Evolutionary conservation across 2,329 filamentous ascomycete species (phyloP).

Genomic region (Colletotrichum brevisporum): DNA sequence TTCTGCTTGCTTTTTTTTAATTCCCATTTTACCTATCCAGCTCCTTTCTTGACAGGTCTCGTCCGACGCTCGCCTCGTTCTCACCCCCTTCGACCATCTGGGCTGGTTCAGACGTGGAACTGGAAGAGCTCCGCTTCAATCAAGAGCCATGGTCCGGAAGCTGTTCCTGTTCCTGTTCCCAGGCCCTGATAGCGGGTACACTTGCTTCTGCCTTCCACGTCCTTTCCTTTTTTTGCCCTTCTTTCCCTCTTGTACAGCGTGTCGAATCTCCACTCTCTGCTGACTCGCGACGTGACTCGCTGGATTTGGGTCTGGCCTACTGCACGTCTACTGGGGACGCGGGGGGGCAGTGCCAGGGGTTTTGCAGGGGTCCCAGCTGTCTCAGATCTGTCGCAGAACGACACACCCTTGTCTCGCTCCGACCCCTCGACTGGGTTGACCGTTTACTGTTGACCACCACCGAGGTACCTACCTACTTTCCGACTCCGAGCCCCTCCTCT

Average conservation of each 20-base stretch:
- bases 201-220: not conserved
- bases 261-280: constrained; percentile 22
- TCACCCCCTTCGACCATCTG: not conserved
- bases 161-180: not conserved
- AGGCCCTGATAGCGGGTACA: constrained; percentile 6
- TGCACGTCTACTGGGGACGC: constrained; percentile 41
- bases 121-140: not conserved
- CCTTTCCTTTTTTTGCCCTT: constrained; percentile 1
- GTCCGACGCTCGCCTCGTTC: constrained; percentile 10
- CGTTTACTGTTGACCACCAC: constrained; percentile 24
- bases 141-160: constrained; percentile 30
- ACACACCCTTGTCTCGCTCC: constrained; percentile 43
- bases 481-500: not conserved
- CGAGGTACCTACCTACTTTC: not conserved
- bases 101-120: constrained; percentile 22
- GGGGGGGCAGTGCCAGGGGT: constrained; percentile 43
- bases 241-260: constrained; percentile 22
- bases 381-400: constrained; percentile 62
- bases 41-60: not conserved
- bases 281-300: constrained; percentile 40
- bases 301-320: constrained; percentile 30
- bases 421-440: constrained; percentile 37
- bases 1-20: not conserved
- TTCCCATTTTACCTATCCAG: no score
- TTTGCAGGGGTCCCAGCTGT: constrained; percentile 48